A percentile compares a stretch with the other conserved stretches of the same genome.
Evolutionary conservation across 306 rosid species (phyloP).

Genomic region (Acacia crassicarpa): DNA sequence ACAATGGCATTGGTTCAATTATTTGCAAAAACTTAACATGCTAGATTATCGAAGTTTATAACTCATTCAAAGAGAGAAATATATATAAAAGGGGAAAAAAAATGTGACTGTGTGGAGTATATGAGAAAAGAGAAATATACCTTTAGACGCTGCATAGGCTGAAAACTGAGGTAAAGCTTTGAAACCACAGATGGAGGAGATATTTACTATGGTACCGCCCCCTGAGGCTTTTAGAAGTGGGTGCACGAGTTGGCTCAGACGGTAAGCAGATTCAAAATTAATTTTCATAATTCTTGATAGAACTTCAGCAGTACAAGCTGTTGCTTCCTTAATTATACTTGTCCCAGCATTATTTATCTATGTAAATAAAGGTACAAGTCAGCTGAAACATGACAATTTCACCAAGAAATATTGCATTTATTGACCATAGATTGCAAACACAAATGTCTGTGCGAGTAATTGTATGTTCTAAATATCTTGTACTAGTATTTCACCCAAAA

Average conservation of each 20-base stretch:
- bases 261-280: neutral
- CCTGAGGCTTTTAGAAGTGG: neutral
- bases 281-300: neutral
- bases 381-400: neutral
- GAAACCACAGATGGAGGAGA: neutral
- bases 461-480: neutral
- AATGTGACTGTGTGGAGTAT: neutral
- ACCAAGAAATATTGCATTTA: neutral
- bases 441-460: neutral
- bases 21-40: neutral
- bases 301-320: neutral
- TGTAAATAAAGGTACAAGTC: neutral
- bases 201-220: neutral
- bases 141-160: neutral
- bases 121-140: neutral
- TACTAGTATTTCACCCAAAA: no score
- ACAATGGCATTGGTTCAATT: neutral
- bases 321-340: neutral
- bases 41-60: neutral
- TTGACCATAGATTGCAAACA: neutral
- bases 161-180: neutral
- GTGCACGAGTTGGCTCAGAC: neutral
- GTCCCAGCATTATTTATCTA: neutral
- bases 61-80: neutral
- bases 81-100: no score